phyloP scores from a whole-genome alignment of 371 early-diverging fungal species.

The Blakeslea trispora region DNA sequence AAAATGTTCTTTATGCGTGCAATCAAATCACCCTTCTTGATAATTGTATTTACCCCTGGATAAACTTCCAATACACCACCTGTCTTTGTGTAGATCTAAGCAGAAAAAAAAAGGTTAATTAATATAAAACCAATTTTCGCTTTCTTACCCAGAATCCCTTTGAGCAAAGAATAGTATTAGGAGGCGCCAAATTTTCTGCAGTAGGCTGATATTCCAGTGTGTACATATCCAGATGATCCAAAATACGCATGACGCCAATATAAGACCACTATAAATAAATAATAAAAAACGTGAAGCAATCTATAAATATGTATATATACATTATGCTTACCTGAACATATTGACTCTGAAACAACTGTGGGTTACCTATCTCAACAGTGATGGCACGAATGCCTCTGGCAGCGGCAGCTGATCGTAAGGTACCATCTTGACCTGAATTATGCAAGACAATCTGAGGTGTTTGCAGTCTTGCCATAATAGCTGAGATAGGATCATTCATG shows the following conservation, averaged over 20 bases:
- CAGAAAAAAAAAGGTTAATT: conserved; percentile 1
- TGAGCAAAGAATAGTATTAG: conserved; percentile 30
- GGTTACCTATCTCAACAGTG: conserved; percentile 87
- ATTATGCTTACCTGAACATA: conserved; percentile 71
- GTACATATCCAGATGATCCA: conserved; percentile 38
- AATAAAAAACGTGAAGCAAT: too few species aligned
- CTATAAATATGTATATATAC: too few species aligned
- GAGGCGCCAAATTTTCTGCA: conserved; percentile 12
- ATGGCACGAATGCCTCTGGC: conserved; percentile 82
- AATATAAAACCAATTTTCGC: not conserved
- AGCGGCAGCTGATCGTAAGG: conserved; percentile 83
- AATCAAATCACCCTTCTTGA: conserved; percentile 85
- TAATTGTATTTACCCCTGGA: conserved; percentile 85
- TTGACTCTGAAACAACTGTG: conserved; percentile 71
- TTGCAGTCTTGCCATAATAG: conserved; percentile 81
- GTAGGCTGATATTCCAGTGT: conserved; percentile 9
- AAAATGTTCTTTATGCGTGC: conserved; percentile 91
- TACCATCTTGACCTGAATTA: conserved; percentile 52
- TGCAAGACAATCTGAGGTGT: conserved; percentile 78
- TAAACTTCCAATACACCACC: conserved; percentile 83
- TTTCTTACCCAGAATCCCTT: conserved; percentile 38
- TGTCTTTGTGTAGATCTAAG: conserved; percentile 55
- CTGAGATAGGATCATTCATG: conserved; percentile 76
- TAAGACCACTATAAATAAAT: conserved; percentile 47
- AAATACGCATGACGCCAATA: conserved; percentile 38